phyloP scores from a whole-genome alignment of 179 eudicot species.

The Vitellaria paradoxa region DNA sequence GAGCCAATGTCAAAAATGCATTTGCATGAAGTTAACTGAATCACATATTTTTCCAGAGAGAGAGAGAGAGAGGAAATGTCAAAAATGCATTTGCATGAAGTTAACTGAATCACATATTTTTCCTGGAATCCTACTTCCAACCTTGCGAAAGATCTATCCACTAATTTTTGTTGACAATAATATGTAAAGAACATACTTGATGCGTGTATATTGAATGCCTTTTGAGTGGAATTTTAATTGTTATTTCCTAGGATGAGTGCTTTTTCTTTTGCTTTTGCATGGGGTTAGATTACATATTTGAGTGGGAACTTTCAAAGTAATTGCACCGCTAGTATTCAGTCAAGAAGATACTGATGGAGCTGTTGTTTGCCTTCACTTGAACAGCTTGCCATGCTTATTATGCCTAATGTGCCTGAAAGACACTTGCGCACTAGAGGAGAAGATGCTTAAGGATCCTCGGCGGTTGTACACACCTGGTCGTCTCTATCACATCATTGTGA shows the following conservation, averaged over 20 bases:
- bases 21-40: conserved; percentile 4
- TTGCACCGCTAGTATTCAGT: conserved; percentile 2
- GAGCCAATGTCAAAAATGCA: not conserved
- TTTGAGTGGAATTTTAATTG: not conserved
- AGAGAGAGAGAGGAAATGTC: no score
- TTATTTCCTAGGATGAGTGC: not conserved
- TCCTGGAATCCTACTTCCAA: not conserved
- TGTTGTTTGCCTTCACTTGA: conserved; percentile 17
- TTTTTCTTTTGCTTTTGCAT: not conserved
- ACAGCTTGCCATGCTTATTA: conserved; percentile 92
- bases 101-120: not conserved
- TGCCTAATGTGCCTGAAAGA: conserved; percentile 88
- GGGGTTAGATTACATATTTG: not conserved
- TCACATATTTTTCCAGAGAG: no score
- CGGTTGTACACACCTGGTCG: conserved; percentile 96
- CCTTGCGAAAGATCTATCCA: not conserved
- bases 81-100: no score
- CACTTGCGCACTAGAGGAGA: conserved; percentile 79
- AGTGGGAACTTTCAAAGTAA: not conserved
- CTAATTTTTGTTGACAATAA: not conserved
- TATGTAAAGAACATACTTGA: not conserved
- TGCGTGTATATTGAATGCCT: not conserved
- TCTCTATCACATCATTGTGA: conserved; percentile 91
- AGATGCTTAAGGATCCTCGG: conserved; percentile 81
- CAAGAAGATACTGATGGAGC: conserved; percentile 11